Base-by-base conservation (phyloP, 2,329 filamentous ascomycete species). In the Xylaria sp. region DNA sequence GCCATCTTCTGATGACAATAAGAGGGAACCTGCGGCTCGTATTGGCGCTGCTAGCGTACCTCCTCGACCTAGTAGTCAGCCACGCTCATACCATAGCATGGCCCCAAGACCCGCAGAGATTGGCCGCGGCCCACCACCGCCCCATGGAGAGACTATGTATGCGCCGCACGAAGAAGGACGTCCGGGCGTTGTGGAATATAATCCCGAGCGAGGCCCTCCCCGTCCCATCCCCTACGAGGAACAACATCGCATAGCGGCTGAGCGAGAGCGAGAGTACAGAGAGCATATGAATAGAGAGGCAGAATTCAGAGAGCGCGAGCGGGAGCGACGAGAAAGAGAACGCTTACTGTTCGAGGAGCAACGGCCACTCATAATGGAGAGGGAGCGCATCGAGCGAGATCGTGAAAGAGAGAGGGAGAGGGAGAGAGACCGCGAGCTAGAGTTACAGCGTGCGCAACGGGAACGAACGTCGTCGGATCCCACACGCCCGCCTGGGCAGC, bases 211-310 rank as follows among this genome's bases (percentile, higher is more conserved):
- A 59, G 78, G 80, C 1, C 79, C 81, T 4, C 77, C 78, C 25
- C 75, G 78, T 13, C 78, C 80, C 2, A 72, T 82, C 15, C 82
- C 85, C 54, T 87, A 85, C 69, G 86, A 89, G 63, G 86, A 88
- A 22, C 83, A 81, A 55, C 79, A 85, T 49, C 87, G 82, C 63
- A 78, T 85, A 63, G 77, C 80, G 11, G 82, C 84, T 22, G 85
- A 86, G 55, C 79, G 82, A 31, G 80, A 82, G 58, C 72, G 79
- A 44, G 64, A 66, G 31, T 69, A 69, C 15, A 73, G 76, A 56
- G 80, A 81, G 39, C 76, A 74, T 2, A 77, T 78, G 69, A 77
- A 79, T 51, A 72, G 78, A 11, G 84, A 84, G 50, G 73, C 73
- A 2, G 75, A 83, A 65, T 80, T 84, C 65, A 77, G 80, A 11